Evolutionary conservation across 2,329 filamentous ascomycete species (phyloP).

Genomic region (Paraphoma sp.): DNA sequence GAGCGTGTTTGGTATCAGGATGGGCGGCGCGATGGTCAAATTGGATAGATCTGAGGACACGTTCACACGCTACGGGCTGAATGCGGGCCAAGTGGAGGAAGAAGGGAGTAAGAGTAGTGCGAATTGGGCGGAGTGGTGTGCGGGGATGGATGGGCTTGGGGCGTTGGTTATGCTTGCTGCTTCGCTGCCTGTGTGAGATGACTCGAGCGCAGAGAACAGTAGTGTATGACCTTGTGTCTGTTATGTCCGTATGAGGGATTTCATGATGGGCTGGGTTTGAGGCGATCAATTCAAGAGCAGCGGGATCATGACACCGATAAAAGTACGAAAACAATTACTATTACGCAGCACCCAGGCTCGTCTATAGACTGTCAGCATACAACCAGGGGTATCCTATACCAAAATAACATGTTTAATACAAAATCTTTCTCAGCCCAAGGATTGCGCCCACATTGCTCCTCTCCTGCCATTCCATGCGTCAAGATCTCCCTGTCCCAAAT

Average conservation of each 20-base stretch:
- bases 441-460: background rate
- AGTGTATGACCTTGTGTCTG: too few relatives aligned
- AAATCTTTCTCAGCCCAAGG: background rate
- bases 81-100: slow-evolving; percentile 14
- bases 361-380: background rate
- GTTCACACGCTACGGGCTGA: slow-evolving; percentile 23
- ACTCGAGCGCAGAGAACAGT: too few relatives aligned
- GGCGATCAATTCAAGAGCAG: too few relatives aligned
- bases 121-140: slow-evolving; percentile 56
- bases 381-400: slow-evolving; percentile 10
- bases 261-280: too few relatives aligned
- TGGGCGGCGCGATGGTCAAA: slow-evolving; percentile 43
- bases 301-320: too few relatives aligned
- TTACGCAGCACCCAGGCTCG: background rate
- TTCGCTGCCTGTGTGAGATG: slow-evolving; percentile 24
- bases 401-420: background rate
- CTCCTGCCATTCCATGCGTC: background rate
- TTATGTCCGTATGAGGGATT: too few relatives aligned
- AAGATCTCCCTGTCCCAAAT: background rate
- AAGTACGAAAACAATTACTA: background rate
- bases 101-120: slow-evolving; percentile 20
- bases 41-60: slow-evolving; percentile 29
- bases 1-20: slow-evolving; percentile 37
- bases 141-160: slow-evolving; percentile 55
- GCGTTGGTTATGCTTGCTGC: slow-evolving; percentile 56